Percentiles rank a stretch among this genome's conserved stretches.
phyloP scores from a whole-genome alignment of 495 filamentous ascomycete genomes.

The Aspergillus hancockii region DNA sequence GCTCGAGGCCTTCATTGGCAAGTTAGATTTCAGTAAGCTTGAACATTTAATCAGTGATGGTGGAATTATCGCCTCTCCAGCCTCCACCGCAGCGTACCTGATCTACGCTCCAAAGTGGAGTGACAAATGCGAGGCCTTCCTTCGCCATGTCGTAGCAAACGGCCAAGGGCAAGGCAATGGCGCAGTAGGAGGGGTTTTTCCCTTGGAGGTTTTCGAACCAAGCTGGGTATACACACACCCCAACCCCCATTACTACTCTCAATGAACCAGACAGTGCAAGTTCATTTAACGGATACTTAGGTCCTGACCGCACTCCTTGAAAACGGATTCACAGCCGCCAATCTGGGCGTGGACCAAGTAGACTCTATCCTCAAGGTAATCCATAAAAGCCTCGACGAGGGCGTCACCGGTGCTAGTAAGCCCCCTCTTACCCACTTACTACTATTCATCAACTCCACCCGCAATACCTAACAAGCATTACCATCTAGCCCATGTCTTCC shows the following conservation, averaged over 20 bases:
- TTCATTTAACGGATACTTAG: background rate
- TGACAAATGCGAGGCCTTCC: conserved; percentile 7
- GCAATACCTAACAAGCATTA: background rate
- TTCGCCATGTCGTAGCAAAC: conserved; percentile 7
- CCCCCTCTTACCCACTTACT: background rate
- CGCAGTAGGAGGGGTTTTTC: conserved; percentile 9
- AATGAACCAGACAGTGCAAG: background rate
- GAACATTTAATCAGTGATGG: background rate
- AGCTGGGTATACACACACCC: conserved; percentile 4
- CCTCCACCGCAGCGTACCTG: conserved; percentile 11
- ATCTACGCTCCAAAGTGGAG: conserved; percentile 6
- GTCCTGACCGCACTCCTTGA: conserved; percentile 10
- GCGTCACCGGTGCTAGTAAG: conserved; percentile 12
- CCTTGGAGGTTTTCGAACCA: conserved; percentile 10
- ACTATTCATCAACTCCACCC: background rate
- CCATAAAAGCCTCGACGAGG: background rate
- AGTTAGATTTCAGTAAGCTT: conserved; percentile 4
- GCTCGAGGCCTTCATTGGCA: conserved; percentile 7
- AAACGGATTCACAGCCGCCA: conserved; percentile 9
- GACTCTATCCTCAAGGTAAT: background rate
- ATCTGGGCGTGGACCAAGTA: conserved; percentile 1
- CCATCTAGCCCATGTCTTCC: background rate
- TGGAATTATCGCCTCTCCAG: conserved; percentile 7
- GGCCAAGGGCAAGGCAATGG: conserved; percentile 7
- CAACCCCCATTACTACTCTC: background rate